A percentile compares a stretch with the other conserved stretches of the same genome.
Evolutionary conservation across 495 filamentous ascomycete genomes (phyloP).

Genomic region (Penicilliopsis zonata): DNA sequence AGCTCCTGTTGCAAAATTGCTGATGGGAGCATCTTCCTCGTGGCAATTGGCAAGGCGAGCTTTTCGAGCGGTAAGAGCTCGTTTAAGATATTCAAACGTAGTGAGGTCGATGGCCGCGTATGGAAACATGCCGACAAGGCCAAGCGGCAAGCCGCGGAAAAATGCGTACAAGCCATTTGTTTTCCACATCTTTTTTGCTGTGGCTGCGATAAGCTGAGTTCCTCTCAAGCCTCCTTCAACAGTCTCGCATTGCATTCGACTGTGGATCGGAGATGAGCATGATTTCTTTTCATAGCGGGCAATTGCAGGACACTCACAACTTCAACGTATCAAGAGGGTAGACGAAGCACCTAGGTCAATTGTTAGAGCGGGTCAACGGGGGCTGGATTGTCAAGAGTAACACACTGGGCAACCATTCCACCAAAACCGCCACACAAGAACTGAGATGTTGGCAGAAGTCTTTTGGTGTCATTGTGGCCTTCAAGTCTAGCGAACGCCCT

Average conservation of each 20-base stretch:
- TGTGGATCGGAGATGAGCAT: too few species aligned
- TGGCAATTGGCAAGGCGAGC: conserved; percentile 58
- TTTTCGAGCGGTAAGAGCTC: conserved; percentile 52
- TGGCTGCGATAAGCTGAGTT: conserved; percentile 71
- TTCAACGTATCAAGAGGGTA: conserved; percentile 97
- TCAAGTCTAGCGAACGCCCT: conserved; percentile 74
- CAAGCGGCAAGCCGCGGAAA: conserved; percentile 88
- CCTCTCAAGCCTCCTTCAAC: conserved; percentile 75
- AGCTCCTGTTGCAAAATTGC: conserved; percentile 64
- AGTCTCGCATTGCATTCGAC: conserved; percentile 88
- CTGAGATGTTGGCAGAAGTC: conserved; percentile 70
- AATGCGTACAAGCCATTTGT: conserved; percentile 61
- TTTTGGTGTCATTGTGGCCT: conserved; percentile 71
- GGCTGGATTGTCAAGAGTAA: conserved; percentile 1
- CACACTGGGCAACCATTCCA: conserved; percentile 86
- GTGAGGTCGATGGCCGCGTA: conserved; percentile 95
- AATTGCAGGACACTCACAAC: conserved; percentile 52
- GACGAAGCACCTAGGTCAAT: conserved; percentile 56
- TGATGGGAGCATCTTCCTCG: conserved; percentile 69
- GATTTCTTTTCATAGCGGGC: too few species aligned
- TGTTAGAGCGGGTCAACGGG: conserved; percentile 10
- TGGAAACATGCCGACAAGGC: conserved; percentile 90
- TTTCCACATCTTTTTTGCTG: conserved; percentile 73
- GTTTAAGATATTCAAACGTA: conserved; percentile 89
- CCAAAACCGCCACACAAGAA: conserved; percentile 85